Conservation (phyloP, 352 stramenopile species). For the Phytopythium vexans region DNA sequence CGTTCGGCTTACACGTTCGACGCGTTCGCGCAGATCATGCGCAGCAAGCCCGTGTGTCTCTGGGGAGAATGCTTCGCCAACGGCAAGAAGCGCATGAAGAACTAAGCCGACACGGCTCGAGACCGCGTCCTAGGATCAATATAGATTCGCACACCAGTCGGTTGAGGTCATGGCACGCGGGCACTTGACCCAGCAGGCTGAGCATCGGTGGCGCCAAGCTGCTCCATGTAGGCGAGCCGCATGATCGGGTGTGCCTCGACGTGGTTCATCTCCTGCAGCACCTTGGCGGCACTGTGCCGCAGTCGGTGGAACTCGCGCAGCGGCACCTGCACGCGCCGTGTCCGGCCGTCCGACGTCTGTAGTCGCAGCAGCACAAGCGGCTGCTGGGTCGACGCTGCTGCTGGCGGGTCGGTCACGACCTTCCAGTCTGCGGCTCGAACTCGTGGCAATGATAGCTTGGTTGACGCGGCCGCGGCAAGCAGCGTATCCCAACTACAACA, state of each 20-base stretch:
- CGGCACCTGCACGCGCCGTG: slow-evolving; percentile 42
- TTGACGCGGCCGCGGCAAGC: not conserved
- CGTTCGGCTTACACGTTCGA: slow-evolving; percentile 67
- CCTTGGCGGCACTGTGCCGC: slow-evolving; percentile 68
- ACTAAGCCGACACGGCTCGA: slow-evolving; percentile 22
- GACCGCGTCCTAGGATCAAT: no score
- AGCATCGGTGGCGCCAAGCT: slow-evolving; percentile 4
- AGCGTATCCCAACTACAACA: slow-evolving; percentile 25
- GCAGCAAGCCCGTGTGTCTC: slow-evolving; percentile 74
- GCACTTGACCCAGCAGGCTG: not conserved
- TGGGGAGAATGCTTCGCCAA: slow-evolving; percentile 86
- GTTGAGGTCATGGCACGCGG: slow-evolving; percentile 5
- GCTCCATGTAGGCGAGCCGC: slow-evolving; percentile 51
- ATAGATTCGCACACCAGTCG: not conserved
- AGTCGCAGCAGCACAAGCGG: slow-evolving; percentile 45
- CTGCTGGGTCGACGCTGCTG: not conserved
- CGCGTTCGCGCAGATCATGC: slow-evolving; percentile 74
- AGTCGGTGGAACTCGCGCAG: slow-evolving; percentile 73
- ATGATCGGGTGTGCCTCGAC: slow-evolving; percentile 77
- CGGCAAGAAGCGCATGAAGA: slow-evolving; percentile 84
- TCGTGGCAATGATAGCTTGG: slow-evolving; percentile 28
- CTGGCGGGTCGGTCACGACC: slow-evolving; percentile 1
- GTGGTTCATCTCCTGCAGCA: slow-evolving; percentile 75
- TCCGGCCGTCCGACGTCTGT: slow-evolving; percentile 40
- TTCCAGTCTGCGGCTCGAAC: slow-evolving; percentile 39